Percentiles rank a stretch among this genome's conserved stretches.
phyloP scores from a whole-genome alignment of 177 flowering plant species.

The Tripterygium wilfordii region DNA sequence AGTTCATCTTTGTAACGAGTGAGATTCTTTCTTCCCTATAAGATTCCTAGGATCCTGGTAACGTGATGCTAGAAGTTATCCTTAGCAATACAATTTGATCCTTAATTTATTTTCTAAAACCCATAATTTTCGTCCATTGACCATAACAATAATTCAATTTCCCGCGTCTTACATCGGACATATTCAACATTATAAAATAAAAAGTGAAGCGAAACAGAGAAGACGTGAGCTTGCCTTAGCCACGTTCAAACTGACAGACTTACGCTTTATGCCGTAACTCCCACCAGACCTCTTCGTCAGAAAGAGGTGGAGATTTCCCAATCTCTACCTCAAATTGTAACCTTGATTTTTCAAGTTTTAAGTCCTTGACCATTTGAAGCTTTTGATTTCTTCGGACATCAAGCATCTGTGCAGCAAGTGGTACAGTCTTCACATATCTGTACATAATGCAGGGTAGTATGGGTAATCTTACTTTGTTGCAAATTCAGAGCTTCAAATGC shows the following conservation, averaged over 20 bases:
- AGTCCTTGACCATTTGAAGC: constrained; percentile 75
- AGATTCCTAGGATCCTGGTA: too few species aligned
- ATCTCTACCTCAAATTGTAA: constrained; percentile 77
- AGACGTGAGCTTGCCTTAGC: background rate
- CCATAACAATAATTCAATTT: too few species aligned
- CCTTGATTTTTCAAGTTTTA: constrained; percentile 69
- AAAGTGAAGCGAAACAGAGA: too few species aligned
- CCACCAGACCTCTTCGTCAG: constrained; percentile 82
- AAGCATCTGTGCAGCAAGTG: constrained; percentile 89
- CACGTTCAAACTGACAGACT: constrained; percentile 15
- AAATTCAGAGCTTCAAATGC: background rate
- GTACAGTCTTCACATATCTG: constrained; percentile 95
- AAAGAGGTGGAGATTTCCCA: constrained; percentile 95
- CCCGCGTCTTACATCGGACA: too few species aligned
- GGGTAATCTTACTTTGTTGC: background rate
- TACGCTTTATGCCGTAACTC: constrained; percentile 91
- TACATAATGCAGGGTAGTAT: constrained; percentile 1
- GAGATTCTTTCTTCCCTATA: too few species aligned
- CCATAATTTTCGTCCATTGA: too few species aligned
- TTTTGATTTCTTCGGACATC: constrained; percentile 88
- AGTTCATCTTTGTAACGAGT: too few species aligned
- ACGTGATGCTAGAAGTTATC: too few species aligned
- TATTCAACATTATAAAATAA: too few species aligned
- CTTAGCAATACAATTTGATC: too few species aligned
- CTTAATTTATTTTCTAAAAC: too few species aligned